Conservation (phyloP, 257 asterid genomes). For the Salvia hispanica region DNA sequence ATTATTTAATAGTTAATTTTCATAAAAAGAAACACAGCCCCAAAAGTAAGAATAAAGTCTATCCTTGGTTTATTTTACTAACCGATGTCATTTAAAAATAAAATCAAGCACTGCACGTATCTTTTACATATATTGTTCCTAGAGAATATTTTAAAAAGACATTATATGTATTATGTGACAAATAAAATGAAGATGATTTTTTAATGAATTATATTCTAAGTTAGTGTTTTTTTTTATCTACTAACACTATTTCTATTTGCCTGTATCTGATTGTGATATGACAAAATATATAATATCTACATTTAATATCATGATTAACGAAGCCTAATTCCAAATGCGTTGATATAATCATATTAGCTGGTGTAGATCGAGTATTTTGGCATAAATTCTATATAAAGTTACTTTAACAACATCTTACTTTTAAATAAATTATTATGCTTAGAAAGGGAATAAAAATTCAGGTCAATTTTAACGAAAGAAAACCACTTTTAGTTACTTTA, state of each 20-base stretch:
- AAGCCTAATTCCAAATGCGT: too few species aligned
- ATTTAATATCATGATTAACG: too few species aligned
- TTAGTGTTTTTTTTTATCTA: background rate
- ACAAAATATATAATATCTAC: too few species aligned
- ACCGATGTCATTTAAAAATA: background rate
- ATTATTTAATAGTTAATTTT: background rate
- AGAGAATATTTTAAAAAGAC: too few species aligned
- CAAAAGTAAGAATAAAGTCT: slow-evolving; percentile 7
- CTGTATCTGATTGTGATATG: too few species aligned
- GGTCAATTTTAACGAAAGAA: slow-evolving; percentile 18
- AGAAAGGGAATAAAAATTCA: slow-evolving; percentile 13
- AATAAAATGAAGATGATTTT: too few species aligned
- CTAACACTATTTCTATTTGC: background rate
- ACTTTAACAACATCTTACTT: slow-evolving; percentile 25
- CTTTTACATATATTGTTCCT: background rate
- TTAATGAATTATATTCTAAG: too few species aligned
- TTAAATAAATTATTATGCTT: slow-evolving; percentile 16
- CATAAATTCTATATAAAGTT: slow-evolving; percentile 29
- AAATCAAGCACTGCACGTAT: background rate
- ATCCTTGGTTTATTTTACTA: background rate
- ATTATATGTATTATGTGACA: too few species aligned
- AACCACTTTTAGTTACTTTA: too few species aligned
- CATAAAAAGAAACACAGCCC: background rate
- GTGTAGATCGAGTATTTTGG: slow-evolving; percentile 1
- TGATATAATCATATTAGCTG: too few species aligned